Conservation (phyloP, 225 moss, liverwort and hornwort genomes). For the Pseudisothecium myosuroides region DNA sequence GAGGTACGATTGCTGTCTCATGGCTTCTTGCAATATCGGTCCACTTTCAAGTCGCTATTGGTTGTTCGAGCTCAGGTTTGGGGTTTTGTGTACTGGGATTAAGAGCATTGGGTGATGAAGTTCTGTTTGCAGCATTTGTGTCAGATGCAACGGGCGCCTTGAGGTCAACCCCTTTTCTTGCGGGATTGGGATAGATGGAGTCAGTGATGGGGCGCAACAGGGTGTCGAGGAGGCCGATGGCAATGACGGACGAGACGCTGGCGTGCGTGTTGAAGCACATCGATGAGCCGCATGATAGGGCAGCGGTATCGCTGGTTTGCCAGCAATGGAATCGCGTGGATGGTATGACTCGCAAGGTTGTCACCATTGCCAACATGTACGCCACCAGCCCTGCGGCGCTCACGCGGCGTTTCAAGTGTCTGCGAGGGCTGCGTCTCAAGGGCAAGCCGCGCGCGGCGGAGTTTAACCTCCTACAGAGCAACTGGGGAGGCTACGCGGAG, state of each 20-base stretch:
- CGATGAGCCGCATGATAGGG: slow-evolving; percentile 53
- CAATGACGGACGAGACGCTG: slow-evolving; percentile 54
- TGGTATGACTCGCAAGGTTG: slow-evolving; percentile 59
- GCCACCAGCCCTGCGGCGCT: slow-evolving; percentile 36
- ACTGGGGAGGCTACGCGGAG: slow-evolving; percentile 41
- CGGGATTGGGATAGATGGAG: slow-evolving; percentile 4
- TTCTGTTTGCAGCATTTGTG: neutral
- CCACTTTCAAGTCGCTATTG: neutral
- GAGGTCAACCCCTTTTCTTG: neutral
- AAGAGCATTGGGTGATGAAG: neutral
- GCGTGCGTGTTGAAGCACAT: slow-evolving; percentile 53
- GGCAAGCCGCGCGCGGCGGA: slow-evolving; percentile 43
- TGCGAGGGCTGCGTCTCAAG: slow-evolving; percentile 28
- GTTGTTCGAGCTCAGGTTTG: neutral
- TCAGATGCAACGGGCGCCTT: neutral
- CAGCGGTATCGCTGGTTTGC: slow-evolving; percentile 68
- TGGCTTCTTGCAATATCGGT: neutral
- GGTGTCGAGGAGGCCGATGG: neutral
- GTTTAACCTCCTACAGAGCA: slow-evolving; percentile 10
- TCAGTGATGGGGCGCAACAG: neutral
- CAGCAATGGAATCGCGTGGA: slow-evolving; percentile 80
- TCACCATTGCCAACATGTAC: slow-evolving; percentile 67
- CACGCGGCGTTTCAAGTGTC: slow-evolving; percentile 44
- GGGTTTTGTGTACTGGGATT: neutral
- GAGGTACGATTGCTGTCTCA: neutral